These are phyloP conservation scores for Melaleuca quinquenervia DNA, from an alignment of 345 rosid genomes.

Conservation along the genomic window DNA sequence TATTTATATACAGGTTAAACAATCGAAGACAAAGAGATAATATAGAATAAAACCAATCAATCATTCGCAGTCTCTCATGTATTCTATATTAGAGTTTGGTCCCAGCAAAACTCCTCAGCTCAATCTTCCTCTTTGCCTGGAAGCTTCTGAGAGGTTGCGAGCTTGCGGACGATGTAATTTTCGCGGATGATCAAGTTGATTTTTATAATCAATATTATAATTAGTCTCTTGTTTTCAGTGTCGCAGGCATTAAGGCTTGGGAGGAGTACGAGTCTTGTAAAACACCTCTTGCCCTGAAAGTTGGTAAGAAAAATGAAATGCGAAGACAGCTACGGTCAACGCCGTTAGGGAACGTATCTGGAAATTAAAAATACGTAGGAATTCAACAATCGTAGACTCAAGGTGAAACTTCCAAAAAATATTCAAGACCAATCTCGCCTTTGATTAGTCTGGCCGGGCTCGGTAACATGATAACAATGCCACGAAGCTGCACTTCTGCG, in stretches of 20 bases:
- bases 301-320: not conserved
- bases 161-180: not conserved
- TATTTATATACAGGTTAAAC: not conserved
- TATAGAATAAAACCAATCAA: not conserved
- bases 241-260: not conserved
- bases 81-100: conserved; percentile 2
- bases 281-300: not conserved
- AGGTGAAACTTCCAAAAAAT: not conserved
- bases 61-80: not conserved
- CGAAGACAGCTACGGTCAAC: not conserved
- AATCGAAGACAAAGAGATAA: not conserved
- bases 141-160: conserved; percentile 7
- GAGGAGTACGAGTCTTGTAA: not conserved
- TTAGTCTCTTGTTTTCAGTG: not conserved
- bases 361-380: not conserved
- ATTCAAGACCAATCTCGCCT: not conserved
- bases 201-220: not conserved
- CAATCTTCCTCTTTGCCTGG: conserved; percentile 14
- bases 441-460: not conserved
- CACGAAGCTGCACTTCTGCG: not conserved
- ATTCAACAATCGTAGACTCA: not conserved
- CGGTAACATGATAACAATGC: not conserved
- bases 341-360: not conserved
- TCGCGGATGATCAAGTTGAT: not conserved
- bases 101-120: conserved; percentile 4